Conservation (phyloP, 208 protist genomes). For the Crithidia sp. region DNA sequence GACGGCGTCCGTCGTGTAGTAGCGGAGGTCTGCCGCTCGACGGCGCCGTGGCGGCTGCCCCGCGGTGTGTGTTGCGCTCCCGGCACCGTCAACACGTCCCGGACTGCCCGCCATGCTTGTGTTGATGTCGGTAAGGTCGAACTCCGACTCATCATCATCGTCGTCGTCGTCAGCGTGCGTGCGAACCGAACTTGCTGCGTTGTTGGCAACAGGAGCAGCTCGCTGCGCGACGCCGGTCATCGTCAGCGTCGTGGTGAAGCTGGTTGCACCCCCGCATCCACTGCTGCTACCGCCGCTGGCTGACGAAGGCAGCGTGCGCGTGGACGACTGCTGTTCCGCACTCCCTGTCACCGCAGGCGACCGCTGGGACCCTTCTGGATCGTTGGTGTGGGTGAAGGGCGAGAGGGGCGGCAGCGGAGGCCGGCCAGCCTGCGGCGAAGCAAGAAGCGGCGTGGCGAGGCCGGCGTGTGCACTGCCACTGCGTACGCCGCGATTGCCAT, state of each 20-base stretch:
- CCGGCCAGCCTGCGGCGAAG: background rate
- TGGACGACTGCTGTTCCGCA: no score
- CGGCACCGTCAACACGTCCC: no score
- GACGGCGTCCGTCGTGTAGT: conserved; percentile 44
- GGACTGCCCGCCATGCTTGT: conserved; percentile 1
- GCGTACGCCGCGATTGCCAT: no score
- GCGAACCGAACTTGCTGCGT: background rate
- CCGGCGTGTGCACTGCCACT: background rate
- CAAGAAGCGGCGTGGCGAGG: background rate
- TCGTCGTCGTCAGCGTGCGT: background rate
- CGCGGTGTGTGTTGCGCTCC: no score
- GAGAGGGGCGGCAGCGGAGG: background rate
- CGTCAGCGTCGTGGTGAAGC: conserved; percentile 1
- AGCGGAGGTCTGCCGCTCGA: conserved; percentile 10
- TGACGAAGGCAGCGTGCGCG: no score
- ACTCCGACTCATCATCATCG: conserved; percentile 1
- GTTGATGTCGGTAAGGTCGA: conserved; percentile 6
- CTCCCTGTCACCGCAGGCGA: no score
- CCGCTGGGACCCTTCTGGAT: no score
- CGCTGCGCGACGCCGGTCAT: background rate
- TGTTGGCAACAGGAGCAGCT: no score
- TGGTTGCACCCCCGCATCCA: background rate
- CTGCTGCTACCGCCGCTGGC: no score
- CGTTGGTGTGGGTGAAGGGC: background rate
- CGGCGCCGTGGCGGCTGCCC: background rate